These are phyloP conservation scores for Xylariaceae sp. DNA, from an alignment of 2,329 filamentous ascomycete genomes.

Conservation along the genomic window DNA sequence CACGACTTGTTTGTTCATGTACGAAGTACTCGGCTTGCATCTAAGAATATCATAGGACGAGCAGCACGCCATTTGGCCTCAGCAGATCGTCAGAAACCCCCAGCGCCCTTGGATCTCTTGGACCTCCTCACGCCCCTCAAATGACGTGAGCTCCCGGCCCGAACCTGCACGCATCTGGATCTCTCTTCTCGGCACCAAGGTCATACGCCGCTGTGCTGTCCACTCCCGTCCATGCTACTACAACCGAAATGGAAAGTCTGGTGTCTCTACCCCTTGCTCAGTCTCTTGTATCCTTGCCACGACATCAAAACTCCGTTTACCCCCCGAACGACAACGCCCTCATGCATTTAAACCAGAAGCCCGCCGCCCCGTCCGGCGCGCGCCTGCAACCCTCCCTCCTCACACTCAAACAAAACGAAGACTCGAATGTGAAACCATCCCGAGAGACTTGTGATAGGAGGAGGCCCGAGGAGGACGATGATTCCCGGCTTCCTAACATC, in stretches of 20 bases:
- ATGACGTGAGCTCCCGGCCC: conserved; percentile 21
- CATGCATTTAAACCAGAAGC: conserved; percentile 10
- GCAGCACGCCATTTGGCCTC: conserved; percentile 29
- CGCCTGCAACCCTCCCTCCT: conserved; percentile 18
- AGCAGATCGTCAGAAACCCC: conserved; percentile 24
- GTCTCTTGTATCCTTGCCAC: conserved; percentile 8
- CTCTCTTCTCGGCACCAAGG: neutral
- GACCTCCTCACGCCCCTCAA: conserved; percentile 14
- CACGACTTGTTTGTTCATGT: neutral
- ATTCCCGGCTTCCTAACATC: conserved; percentile 51
- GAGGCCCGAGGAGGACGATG: conserved; percentile 46
- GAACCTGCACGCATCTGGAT: neutral
- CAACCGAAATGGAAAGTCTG: conserved; percentile 24
- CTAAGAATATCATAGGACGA: conserved; percentile 14
- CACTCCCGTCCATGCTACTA: conserved; percentile 1
- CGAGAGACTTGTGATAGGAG: conserved; percentile 47
- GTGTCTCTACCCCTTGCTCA: conserved; percentile 18
- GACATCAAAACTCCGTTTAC: conserved; percentile 3
- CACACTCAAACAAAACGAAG: conserved; percentile 19
- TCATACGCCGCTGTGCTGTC: conserved; percentile 15
- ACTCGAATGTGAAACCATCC: conserved; percentile 26
- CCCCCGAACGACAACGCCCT: conserved; percentile 10
- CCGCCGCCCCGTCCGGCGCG: neutral
- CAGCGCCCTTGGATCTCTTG: conserved; percentile 10
- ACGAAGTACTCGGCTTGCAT: neutral